Evolutionary conservation across 179 eudicot genomes (phyloP).

Genomic region (Heliamphora pulchella): DNA sequence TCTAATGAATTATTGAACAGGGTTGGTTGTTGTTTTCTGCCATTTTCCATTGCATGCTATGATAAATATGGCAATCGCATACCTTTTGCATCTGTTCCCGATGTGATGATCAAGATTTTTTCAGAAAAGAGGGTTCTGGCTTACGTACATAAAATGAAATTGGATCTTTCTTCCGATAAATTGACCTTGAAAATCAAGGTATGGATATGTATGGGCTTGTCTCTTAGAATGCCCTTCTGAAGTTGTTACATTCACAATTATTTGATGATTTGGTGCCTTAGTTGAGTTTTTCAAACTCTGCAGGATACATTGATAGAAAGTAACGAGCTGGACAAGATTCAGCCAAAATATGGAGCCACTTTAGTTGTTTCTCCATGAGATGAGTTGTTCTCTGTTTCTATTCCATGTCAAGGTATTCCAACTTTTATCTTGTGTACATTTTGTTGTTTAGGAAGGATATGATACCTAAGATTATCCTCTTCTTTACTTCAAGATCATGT

Average conservation of each 20-base stretch:
- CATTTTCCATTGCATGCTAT: conserved; percentile 26
- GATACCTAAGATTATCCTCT: not conserved
- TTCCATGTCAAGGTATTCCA: conserved; percentile 51
- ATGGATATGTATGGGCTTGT: not conserved
- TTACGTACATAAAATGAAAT: not conserved
- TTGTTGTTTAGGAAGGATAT: not conserved
- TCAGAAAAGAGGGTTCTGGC: conserved; percentile 11
- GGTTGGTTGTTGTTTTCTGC: conserved; percentile 28
- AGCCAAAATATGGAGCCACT: conserved; percentile 48
- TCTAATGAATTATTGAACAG: conserved; percentile 19
- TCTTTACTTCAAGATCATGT: not conserved
- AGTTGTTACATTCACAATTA: not conserved
- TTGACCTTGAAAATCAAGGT: conserved; percentile 28
- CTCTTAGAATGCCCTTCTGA: not conserved
- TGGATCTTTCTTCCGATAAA: conserved; percentile 17
- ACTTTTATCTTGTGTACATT: not conserved
- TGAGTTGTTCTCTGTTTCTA: conserved; percentile 23
- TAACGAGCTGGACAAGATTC: conserved; percentile 37
- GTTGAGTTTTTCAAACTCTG: not conserved
- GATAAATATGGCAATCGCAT: conserved; percentile 27
- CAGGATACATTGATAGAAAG: conserved; percentile 40
- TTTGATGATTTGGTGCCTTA: not conserved
- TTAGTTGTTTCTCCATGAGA: conserved; percentile 32
- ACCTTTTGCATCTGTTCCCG: conserved; percentile 25
- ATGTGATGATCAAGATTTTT: conserved; percentile 22